A percentile compares a stretch with the other conserved stretches of the same genome.
These are phyloP conservation scores for Pinus albicaulis DNA, from an alignment of 75 land plant genomes.

Conservation along the genomic window DNA sequence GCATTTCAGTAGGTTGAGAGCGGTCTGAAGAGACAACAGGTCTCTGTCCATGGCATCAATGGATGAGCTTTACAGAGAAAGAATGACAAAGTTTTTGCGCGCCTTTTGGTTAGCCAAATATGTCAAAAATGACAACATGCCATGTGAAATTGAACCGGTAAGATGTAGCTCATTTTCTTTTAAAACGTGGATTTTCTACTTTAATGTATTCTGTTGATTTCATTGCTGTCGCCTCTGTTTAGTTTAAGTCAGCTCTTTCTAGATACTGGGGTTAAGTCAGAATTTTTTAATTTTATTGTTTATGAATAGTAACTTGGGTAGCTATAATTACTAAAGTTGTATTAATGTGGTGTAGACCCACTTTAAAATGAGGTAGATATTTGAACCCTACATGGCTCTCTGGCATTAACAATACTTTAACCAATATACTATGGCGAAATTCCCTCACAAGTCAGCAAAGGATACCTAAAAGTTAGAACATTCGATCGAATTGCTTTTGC, in stretches of 20 bases:
- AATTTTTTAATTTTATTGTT: too few species aligned
- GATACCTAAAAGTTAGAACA: background rate
- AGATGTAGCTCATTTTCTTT: background rate
- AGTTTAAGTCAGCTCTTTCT: background rate
- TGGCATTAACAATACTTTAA: too few species aligned
- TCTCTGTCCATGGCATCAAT: constrained; percentile 1
- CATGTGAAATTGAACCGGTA: constrained; percentile 17
- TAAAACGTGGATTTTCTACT: background rate
- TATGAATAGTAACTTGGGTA: too few species aligned
- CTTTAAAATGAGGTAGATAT: too few species aligned
- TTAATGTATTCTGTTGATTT: background rate
- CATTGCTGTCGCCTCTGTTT: background rate
- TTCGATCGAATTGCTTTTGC: too few species aligned
- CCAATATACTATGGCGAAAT: background rate
- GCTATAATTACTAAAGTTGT: too few species aligned
- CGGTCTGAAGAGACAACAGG: background rate
- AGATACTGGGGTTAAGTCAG: too few species aligned
- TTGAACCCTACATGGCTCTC: too few species aligned
- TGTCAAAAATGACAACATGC: constrained; percentile 13
- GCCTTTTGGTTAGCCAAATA: constrained; percentile 14
- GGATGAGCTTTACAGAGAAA: constrained; percentile 7
- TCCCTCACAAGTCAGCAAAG: background rate
- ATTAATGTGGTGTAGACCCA: too few species aligned
- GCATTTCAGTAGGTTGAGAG: background rate
- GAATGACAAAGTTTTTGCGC: constrained; percentile 18